Evolutionary conservation across 2,329 filamentous ascomycete genomes (phyloP).

Genomic region (Balansia obtecta): DNA sequence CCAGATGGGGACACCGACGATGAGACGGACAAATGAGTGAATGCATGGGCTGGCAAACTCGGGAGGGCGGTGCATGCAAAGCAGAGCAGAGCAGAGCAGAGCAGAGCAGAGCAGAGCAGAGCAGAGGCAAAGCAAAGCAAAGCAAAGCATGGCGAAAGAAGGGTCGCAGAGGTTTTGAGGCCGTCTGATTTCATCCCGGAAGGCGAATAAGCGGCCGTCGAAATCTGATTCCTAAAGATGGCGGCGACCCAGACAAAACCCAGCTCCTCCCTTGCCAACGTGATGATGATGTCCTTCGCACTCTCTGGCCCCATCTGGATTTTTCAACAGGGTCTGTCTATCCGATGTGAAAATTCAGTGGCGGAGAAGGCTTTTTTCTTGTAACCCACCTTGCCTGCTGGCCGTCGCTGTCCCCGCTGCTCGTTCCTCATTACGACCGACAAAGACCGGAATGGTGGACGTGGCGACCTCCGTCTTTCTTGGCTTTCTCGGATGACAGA

Average conservation of each 20-base stretch:
- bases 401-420: neutral
- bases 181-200: too few species aligned
- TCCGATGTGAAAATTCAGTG: constrained; percentile 12
- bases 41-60: neutral
- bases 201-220: constrained; percentile 1
- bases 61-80: neutral
- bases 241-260: too few species aligned
- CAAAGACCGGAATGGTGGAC: neutral
- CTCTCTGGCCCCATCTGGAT: neutral
- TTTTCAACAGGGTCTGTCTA: constrained; percentile 7
- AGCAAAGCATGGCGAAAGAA: too few species aligned
- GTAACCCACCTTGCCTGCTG: neutral
- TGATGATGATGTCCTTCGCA: neutral
- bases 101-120: too few species aligned
- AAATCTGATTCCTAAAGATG: too few species aligned
- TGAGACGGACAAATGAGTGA: neutral
- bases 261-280: neutral
- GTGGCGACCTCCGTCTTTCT: constrained; percentile 1
- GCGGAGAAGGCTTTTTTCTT: constrained; percentile 11
- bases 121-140: too few species aligned
- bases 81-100: too few species aligned
- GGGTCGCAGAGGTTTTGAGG: too few species aligned
- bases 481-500: too few species aligned
- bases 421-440: constrained; percentile 4
- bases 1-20: constrained; percentile 2